A percentile compares a stretch with the other conserved stretches of the same genome.
Evolutionary conservation across 805 yeast genomes (phyloP).

Genomic region (Nakazawaea anatomiae): DNA sequence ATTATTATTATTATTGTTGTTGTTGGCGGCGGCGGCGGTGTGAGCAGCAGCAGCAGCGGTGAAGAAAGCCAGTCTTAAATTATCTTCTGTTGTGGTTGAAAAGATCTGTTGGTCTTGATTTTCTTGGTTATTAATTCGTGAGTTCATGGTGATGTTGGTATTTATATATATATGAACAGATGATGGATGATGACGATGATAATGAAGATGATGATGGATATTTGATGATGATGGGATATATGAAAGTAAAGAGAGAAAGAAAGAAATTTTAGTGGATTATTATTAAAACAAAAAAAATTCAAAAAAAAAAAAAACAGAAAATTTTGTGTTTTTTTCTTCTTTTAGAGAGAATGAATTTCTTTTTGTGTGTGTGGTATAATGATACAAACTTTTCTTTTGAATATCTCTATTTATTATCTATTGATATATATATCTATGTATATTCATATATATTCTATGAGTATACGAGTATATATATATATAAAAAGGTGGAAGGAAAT

Average conservation of each 20-base stretch:
- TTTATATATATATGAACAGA: not conserved
- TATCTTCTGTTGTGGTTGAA: constrained; percentile 19
- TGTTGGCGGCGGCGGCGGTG: not conserved
- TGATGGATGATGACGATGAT: not conserved
- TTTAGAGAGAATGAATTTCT: not conserved
- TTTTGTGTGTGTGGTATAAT: not conserved
- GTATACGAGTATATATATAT: too few species aligned
- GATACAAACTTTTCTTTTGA: too few species aligned
- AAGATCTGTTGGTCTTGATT: constrained; percentile 28
- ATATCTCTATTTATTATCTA: too few species aligned
- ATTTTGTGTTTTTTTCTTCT: too few species aligned
- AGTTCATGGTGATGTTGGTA: constrained; percentile 22
- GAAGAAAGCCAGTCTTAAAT: constrained; percentile 22
- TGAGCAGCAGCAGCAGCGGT: constrained; percentile 20
- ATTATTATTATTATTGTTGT: not conserved
- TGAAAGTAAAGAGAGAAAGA: too few species aligned
- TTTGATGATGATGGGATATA: too few species aligned
- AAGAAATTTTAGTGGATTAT: too few species aligned
- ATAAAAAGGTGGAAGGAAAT: too few species aligned
- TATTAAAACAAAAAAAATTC: too few species aligned
- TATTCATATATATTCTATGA: too few species aligned
- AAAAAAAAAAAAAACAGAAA: too few species aligned
- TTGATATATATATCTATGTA: too few species aligned
- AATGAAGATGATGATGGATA: not conserved
- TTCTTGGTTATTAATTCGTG: constrained; percentile 29